Evolutionary conservation across 2,329 filamentous ascomycete species (phyloP).

Genomic region (Hysterium pulicare): DNA sequence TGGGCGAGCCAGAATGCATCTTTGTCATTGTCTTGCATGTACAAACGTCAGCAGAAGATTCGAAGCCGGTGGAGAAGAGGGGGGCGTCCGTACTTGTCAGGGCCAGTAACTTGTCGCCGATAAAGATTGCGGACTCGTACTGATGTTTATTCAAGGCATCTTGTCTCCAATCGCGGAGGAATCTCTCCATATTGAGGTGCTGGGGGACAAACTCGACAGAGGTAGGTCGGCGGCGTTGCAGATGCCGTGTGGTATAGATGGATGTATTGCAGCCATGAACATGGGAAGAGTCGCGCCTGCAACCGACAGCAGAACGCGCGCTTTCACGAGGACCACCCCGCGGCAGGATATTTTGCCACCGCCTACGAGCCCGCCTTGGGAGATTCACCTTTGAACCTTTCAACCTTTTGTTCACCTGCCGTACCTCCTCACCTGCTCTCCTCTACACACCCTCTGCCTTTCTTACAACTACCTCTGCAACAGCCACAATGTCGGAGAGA

Average conservation of each 20-base stretch:
- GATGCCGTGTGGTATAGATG: too few relatives aligned
- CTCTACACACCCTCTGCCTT: not conserved
- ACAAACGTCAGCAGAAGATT: too few relatives aligned
- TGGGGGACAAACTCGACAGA: too few relatives aligned
- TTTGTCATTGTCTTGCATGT: slow-evolving; percentile 71
- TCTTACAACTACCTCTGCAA: not conserved
- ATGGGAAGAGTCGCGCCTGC: too few relatives aligned
- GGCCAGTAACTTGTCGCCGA: slow-evolving; percentile 93
- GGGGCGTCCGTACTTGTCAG: slow-evolving; percentile 69
- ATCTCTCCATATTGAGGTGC: slow-evolving; percentile 82
- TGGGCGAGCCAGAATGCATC: slow-evolving; percentile 99
- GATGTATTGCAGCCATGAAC: too few relatives aligned
- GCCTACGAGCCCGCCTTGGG: too few relatives aligned
- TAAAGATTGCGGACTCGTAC: slow-evolving; percentile 93
- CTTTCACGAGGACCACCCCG: too few relatives aligned
- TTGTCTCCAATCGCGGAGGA: slow-evolving; percentile 89
- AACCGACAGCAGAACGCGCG: too few relatives aligned
- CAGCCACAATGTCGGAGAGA: slow-evolving; percentile 71
- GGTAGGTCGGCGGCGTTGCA: too few relatives aligned
- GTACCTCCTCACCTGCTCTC: not conserved
- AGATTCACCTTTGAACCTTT: too few relatives aligned
- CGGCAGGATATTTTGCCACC: too few relatives aligned
- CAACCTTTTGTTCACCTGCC: too few relatives aligned
- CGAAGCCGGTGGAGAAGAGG: slow-evolving; percentile 5
- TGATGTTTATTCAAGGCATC: slow-evolving; percentile 95